Evolutionary conservation across 192 early-diverging fungal genomes (phyloP).

Genomic region (Ambispora gerdemannii): DNA sequence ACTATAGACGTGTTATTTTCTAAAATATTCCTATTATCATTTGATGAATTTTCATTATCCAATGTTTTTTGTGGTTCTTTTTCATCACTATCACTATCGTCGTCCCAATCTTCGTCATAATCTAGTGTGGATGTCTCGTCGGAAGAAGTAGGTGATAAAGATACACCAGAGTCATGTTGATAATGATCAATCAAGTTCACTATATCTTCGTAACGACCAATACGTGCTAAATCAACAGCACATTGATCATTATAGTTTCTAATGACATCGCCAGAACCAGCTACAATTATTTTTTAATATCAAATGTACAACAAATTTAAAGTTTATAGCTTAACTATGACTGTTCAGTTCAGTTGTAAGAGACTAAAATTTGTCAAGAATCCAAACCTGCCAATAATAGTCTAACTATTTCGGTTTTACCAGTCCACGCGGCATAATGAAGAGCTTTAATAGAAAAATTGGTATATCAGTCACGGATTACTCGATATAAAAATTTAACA

Average conservation of each 20-base stretch:
- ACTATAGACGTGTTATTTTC: too few relatives aligned
- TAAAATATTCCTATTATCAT: constrained; percentile 35
- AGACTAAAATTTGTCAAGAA: neutral
- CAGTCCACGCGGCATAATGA: constrained; percentile 64
- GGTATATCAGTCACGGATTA: neutral
- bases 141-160: constrained; percentile 23
- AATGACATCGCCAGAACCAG: constrained; percentile 18
- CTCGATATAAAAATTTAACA: neutral
- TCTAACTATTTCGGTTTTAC: constrained; percentile 46
- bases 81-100: constrained; percentile 36
- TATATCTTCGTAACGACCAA: constrained; percentile 20
- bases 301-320: too few relatives aligned
- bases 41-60: constrained; percentile 22
- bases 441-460: constrained; percentile 40
- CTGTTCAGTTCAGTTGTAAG: too few relatives aligned
- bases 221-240: constrained; percentile 17
- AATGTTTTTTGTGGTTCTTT: neutral
- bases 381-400: constrained; percentile 42
- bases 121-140: neutral
- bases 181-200: neutral
- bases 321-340: too few relatives aligned
- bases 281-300: neutral
- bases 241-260: constrained; percentile 13
- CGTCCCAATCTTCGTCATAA: constrained; percentile 30
- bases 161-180: constrained; percentile 29